phyloP scores from a whole-genome alignment of 495 filamentous ascomycete genomes.

The Talaromyces adpressus region DNA sequence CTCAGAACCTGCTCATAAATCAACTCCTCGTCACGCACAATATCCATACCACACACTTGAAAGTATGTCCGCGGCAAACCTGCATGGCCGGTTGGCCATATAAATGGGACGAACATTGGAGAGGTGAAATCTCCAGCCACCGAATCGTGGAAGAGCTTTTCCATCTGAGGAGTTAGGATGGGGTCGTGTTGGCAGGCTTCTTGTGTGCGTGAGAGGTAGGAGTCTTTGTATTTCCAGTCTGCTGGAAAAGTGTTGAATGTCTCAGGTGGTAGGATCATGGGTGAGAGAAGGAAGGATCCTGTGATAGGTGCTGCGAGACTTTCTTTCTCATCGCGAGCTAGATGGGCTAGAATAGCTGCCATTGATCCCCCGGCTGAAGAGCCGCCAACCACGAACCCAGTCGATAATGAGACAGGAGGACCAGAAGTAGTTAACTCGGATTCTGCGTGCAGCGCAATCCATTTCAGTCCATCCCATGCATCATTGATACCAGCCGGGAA shows the following conservation, averaged over 20 bases:
- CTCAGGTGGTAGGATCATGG: slow-evolving; percentile 10
- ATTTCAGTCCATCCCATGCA: slow-evolving; percentile 41
- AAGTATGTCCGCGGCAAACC: slow-evolving; percentile 31
- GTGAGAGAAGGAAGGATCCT: slow-evolving; percentile 25
- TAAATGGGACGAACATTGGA: slow-evolving; percentile 8
- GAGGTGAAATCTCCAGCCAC: neutral
- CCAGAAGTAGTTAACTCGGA: slow-evolving; percentile 14
- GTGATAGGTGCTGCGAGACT: slow-evolving; percentile 35
- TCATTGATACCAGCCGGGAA: slow-evolving; percentile 42
- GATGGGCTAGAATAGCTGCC: slow-evolving; percentile 30
- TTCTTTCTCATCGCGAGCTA: slow-evolving; percentile 28
- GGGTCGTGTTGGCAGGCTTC: slow-evolving; percentile 22
- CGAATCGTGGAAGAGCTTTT: slow-evolving; percentile 3
- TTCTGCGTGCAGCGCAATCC: slow-evolving; percentile 36
- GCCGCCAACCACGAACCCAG: slow-evolving; percentile 45
- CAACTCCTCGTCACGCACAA: slow-evolving; percentile 23
- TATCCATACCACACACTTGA: slow-evolving; percentile 30
- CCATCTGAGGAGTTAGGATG: slow-evolving; percentile 9
- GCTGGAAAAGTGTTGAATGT: slow-evolving; percentile 14
- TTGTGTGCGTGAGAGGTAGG: slow-evolving; percentile 30
- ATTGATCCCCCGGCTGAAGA: slow-evolving; percentile 43
- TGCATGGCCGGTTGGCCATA: slow-evolving; percentile 7
- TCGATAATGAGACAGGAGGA: slow-evolving; percentile 21
- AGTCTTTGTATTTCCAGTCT: slow-evolving; percentile 17
- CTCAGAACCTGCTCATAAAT: slow-evolving; percentile 27